Base-by-base conservation (phyloP, 345 rosid species). In the Microthlaspi erraticum region DNA sequence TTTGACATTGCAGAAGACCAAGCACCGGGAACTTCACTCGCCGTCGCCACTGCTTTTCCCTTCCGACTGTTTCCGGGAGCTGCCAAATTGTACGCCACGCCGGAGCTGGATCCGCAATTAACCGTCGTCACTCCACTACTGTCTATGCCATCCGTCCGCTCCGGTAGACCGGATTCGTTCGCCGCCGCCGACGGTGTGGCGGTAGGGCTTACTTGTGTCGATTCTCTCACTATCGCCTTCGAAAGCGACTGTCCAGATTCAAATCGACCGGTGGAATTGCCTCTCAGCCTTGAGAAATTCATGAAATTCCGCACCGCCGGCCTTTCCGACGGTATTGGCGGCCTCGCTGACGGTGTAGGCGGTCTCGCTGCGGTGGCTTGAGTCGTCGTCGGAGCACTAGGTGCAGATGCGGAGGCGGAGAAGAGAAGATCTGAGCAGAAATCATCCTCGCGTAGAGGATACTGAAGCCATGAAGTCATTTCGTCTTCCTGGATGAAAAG, bases 381-480 rank as follows among this genome's bases (percentile, higher is more conserved):
- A 66, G 1, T 58, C 7, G 20, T 52, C 1, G 77, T 42, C 8
- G 80, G 77, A 49, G 73, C 75, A 36, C 72, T 50, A 17, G 92
- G 80, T 6, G 81, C 5, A 51, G 59, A 1, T 8, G 53, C 17
- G 7, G 58, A 13, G 13, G 53, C 4, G 10, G 74, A 49, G 76
- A 85, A 73, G 79, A 88, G 82, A 78, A 93, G 81, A 77, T 93
- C 91, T 9, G 82, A 66, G 66, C 80, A 85, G 69, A 87, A 85
- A 67, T 80, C 72, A 36, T 81, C 53, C 5, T 84, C 82, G 23
- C 70, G 51, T 59, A 85, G 85, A 50, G 95, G 97, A 72, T 75
- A 80, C 41, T 86, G 92, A 65, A 88, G 94, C 98, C 98, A 91
- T 3, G 94, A 83, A n/a, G 89, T 70, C 96, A 91, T 88, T 75